Base-by-base conservation (phyloP, 768 basidiomycete species). In the Hydnomerulius pinastri region DNA sequence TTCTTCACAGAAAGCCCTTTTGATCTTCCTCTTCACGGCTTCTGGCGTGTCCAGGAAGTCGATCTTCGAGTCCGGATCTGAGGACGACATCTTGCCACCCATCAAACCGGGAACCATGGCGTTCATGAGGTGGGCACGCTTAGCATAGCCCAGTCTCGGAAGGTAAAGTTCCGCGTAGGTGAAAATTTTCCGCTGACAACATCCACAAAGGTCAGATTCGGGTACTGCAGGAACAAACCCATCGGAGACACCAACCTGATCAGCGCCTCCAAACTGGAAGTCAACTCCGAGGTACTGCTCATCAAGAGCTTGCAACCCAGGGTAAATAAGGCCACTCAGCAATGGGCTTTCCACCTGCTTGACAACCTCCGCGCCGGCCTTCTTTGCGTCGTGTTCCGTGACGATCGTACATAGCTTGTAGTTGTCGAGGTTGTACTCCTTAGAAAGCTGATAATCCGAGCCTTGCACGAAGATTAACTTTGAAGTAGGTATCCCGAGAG, bases 111-210 rank as follows among this genome's bases (percentile, higher is more conserved):
- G 94, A 0, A 98, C 92, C 95, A 98, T 98, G 28, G 82, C 76
- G 71, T 98, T 99, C 97, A 99, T 99, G 38, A 99, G 77, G 68
- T 99, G 97, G 0, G 95, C 90, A 28, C 96, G 92, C 71, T 97
- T 98, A 45, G 75, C 72, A 74, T 98, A 98, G 29, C 96, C 97
- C 27, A 98, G 79, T 54, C 83, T 79, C 4, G 97, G 97, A 45
- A 99, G 87, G 80, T 94, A 95, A 61, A 89, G 81, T 66, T 98
- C 95, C 6, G 97, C 95, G 62, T 96, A 96, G 17, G 93, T 98
- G 72, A 99, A 99, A 64, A 98, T 98, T 75, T 98, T 98, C 51
- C 96, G 85, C 92, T 96, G 64, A 18, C n/a, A 41, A 9, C 28
- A 25, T 21, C n/a, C 4, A 43, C 20, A 10, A 29, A 23, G 2